Conservation (phyloP, 768 basidiomycete genomes). For the Hirschioporus abietinus region DNA sequence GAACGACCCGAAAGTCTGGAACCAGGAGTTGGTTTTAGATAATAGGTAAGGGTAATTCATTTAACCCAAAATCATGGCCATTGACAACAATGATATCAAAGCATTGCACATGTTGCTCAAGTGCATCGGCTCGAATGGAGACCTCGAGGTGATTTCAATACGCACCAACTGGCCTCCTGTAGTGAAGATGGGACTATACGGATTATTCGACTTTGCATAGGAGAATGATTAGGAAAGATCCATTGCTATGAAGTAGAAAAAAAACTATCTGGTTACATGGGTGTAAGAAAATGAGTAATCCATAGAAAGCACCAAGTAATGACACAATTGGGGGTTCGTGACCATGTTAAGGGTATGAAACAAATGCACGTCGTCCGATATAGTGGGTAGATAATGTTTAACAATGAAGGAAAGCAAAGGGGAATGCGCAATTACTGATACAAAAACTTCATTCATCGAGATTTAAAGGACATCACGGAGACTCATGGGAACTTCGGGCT, state of each 20-base stretch:
- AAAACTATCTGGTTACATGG: slow-evolving; percentile 16
- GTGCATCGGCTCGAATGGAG: slow-evolving; percentile 83
- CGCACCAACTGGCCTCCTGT: slow-evolving; percentile 67
- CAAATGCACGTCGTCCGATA: slow-evolving; percentile 45
- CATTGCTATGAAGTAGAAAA: slow-evolving; percentile 30
- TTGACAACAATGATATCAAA: slow-evolving; percentile 22
- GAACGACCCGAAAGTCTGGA: slow-evolving; percentile 38
- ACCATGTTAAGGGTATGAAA: slow-evolving; percentile 68
- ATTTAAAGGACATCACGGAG: slow-evolving; percentile 84
- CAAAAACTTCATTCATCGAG: slow-evolving; percentile 50
- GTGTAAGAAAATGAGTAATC: slow-evolving; percentile 12
- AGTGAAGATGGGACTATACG: slow-evolving; percentile 89
- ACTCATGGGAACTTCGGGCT: slow-evolving; percentile 90
- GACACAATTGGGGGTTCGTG: slow-evolving; percentile 54
- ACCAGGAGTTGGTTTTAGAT: slow-evolving; percentile 37
- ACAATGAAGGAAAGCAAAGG: slow-evolving; percentile 31
- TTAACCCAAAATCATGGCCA: background rate
- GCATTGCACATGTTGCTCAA: slow-evolving; percentile 70
- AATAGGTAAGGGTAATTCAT: slow-evolving; percentile 41
- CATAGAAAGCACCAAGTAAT: slow-evolving; percentile 34
- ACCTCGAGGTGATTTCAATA: slow-evolving; percentile 30
- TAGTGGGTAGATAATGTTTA: slow-evolving; percentile 43
- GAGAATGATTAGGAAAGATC: slow-evolving; percentile 43
- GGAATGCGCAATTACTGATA: slow-evolving; percentile 71
- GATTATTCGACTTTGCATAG: slow-evolving; percentile 42